Evolutionary conservation across 2,329 filamentous ascomycete species (phyloP), one percentile per base, ranked within the genome.

Genomic region (Aspergillus sp.): DNA sequence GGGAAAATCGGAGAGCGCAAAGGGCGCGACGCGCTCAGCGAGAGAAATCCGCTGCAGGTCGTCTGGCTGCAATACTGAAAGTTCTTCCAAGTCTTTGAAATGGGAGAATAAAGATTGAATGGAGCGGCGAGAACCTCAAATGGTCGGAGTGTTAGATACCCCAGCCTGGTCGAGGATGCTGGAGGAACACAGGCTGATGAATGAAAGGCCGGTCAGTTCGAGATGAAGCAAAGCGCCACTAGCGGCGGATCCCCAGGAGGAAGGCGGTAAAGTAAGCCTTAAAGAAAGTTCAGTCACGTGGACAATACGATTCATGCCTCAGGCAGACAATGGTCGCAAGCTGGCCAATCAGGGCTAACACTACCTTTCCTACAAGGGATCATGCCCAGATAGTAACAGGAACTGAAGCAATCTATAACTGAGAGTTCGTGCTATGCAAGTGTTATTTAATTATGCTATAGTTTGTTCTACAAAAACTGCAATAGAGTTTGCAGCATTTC

Each of bases 401-500:
- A 17, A n/a, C 2, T n/a, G 40, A 19, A 43, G 3, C 19, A 24
- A 23, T 15, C 12, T 14, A 24, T 12, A n/a, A 45, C 23, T 46
- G 44, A 31, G 23, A 7, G 15, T 14, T 31, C 21, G 35, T 37
- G 15, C 14, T 8, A n/a, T 37, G 35, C 40, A 43, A 37, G 17
- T 31, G 19, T 15, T 57, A 45, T 43, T 19, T 37, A n/a, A 45
- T 51, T 37, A 19, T 46, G 43, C 19, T 45, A 23, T 46, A 31
- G 40, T 47, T 19, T 44, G 43, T 6, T 33, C 61, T 66, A 70
- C 56, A 77, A 50, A 58, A 77, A 78, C 47, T 75, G 72, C 47
- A 78, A 68, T 56, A 90, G 73, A 3, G 87, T 86, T 56, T 77
- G 79, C 47, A 91, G 73, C 86, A 90, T 90, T 58, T 90, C 88